Conservation (phyloP, 805 yeast genomes). For the Starmera quercuum region DNA sequence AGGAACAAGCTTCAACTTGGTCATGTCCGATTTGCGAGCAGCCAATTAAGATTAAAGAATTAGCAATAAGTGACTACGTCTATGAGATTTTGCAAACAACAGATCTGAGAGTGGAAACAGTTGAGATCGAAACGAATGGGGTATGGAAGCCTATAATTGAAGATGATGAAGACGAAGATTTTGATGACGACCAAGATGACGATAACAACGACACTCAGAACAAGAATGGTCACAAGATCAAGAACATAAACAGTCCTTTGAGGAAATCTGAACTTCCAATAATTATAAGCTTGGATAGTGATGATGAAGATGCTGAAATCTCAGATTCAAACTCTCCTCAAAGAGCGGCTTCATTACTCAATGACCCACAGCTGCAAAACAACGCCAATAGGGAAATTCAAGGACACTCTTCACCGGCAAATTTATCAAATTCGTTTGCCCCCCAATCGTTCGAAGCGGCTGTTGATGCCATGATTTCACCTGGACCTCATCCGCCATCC, state of each 20-base stretch:
- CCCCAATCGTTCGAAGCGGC: too few relatives aligned
- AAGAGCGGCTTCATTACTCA: too few relatives aligned
- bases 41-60: slow-evolving; percentile 41
- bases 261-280: slow-evolving; percentile 22
- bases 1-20: slow-evolving; percentile 80
- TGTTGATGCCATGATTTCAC: too few relatives aligned
- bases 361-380: too few relatives aligned
- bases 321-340: not conserved
- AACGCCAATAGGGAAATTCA: too few relatives aligned
- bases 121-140: slow-evolving; percentile 67
- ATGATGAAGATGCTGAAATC: slow-evolving; percentile 31
- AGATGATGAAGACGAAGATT: slow-evolving; percentile 15
- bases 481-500: too few relatives aligned
- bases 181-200: slow-evolving; percentile 3
- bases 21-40: slow-evolving; percentile 75
- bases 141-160: slow-evolving; percentile 45
- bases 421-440: too few relatives aligned
- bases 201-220: slow-evolving; percentile 1
- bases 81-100: slow-evolving; percentile 50
- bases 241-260: too few relatives aligned
- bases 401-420: too few relatives aligned
- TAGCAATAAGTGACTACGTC: slow-evolving; percentile 72
- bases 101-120: slow-evolving; percentile 48
- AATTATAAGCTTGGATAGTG: slow-evolving; percentile 44
- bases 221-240: not conserved